Base-by-base conservation (phyloP, 805 yeast genomes). In the Dipodascus geniculatus region DNA sequence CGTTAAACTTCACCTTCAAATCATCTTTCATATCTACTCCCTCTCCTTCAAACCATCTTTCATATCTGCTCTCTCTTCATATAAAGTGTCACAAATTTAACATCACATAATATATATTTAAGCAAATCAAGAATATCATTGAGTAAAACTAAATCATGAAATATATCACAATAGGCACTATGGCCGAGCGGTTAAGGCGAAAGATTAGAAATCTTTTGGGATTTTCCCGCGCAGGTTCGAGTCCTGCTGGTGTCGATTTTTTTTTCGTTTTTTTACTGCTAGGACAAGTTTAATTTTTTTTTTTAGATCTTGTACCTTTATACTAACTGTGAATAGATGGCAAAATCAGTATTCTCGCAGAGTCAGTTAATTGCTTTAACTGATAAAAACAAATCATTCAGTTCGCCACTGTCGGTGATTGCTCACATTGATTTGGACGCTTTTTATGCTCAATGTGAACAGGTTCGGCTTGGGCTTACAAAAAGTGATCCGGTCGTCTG, bases 401-500 rank as follows among this genome's bases (percentile, higher is more conserved):
- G 63, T 3, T 82, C 89, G 56, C 87, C 91, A 1, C 70, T 91
- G 9, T 74, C 96, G 0, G 85, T 85, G 22, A 78, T 93, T 42
- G 89, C 85, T 4, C 95, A 89, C 61, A 77, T 93, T 22, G 99
- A 93, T 68, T 78, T 88, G 61, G 95, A 93, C 69, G 97, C 98
- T 11, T 93, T 90, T 67, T 93, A 86, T 68, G 71, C 99, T 0
- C 99, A 93, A 64, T 93, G 84, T 28, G 97, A 93, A 62, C 91
- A 85, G 59, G 71, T 87, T 3, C 69, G 96, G 47, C 73, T 87
- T 17, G 83, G 83, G 0, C 68, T 84, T 16, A 68, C 81, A 1
- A 71, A 71, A 1, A 79, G 81, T 1, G 90, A 82, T 57, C 97
- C 99, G 0, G 84, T 93, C 1, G 97, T 89, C 0, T 90, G 97